phyloP scores from a whole-genome alignment of 345 rosid genomes.

The Bruguiera parviflora region DNA sequence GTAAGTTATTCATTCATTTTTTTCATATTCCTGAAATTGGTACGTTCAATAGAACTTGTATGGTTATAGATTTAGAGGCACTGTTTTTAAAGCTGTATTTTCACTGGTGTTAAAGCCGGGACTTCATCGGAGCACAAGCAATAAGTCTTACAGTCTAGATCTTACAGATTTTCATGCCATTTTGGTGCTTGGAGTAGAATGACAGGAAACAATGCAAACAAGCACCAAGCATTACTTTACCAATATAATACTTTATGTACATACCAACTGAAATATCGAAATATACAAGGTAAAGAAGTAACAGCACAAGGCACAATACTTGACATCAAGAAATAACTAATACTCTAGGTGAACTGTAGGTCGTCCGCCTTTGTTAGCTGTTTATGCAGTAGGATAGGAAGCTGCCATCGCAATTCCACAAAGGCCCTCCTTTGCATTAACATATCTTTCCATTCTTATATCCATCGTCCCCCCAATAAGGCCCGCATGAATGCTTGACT shows the following conservation, averaged over 20 bases:
- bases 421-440: conserved; percentile 14
- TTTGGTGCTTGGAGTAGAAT: not conserved
- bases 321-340: not conserved
- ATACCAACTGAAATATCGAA: not conserved
- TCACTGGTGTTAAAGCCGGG: too few relatives aligned
- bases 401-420: conserved; percentile 29
- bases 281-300: not conserved
- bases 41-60: too few relatives aligned
- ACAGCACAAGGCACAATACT: not conserved
- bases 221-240: not conserved
- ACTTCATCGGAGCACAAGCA: too few relatives aligned
- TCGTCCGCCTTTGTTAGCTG: not conserved
- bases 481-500: conserved; percentile 31
- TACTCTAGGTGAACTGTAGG: not conserved
- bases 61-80: too few relatives aligned
- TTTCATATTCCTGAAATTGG: too few relatives aligned
- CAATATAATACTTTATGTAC: not conserved
- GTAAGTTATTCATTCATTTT: too few relatives aligned
- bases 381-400: conserved; percentile 27
- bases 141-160: not conserved
- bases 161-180: not conserved
- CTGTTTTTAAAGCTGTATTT: too few relatives aligned
- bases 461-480: conserved; percentile 22
- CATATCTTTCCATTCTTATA: conserved; percentile 20
- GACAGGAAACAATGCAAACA: not conserved